These are phyloP conservation scores for Colletotrichum caudatum DNA, from an alignment of 2,329 filamentous ascomycete species.

Conservation along the genomic window DNA sequence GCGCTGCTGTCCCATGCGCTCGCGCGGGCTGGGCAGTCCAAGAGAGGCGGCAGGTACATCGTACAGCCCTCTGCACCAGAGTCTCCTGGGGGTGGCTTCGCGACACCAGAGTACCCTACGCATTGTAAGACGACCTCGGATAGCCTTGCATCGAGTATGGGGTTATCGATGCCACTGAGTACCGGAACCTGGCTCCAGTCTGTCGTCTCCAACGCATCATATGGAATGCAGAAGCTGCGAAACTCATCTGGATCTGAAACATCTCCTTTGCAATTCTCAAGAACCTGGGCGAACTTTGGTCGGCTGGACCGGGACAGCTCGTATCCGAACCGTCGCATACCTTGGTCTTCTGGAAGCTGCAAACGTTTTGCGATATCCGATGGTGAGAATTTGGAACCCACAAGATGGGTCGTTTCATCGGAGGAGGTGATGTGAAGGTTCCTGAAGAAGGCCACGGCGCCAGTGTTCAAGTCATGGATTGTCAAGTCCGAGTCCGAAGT, in stretches of 20 bases:
- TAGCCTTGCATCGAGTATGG: slow-evolving; percentile 53
- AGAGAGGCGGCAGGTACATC: slow-evolving; percentile 74
- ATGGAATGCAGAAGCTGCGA: slow-evolving; percentile 50
- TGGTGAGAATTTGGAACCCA: slow-evolving; percentile 47
- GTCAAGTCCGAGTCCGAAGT: slow-evolving; percentile 92
- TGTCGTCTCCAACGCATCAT: slow-evolving; percentile 41
- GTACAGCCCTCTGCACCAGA: slow-evolving; percentile 47
- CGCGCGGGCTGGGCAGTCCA: slow-evolving; percentile 66
- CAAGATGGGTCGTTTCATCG: slow-evolving; percentile 41
- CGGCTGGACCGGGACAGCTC: slow-evolving; percentile 50
- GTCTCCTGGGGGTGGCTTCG: slow-evolving; percentile 47
- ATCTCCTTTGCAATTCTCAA: slow-evolving; percentile 34
- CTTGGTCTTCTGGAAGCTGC: slow-evolving; percentile 50
- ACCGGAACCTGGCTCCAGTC: slow-evolving; percentile 35
- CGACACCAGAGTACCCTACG: slow-evolving; percentile 49
- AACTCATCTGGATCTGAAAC: slow-evolving; percentile 45
- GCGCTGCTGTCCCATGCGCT: slow-evolving; percentile 69
- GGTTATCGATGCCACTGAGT: slow-evolving; percentile 9
- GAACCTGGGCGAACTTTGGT: slow-evolving; percentile 41
- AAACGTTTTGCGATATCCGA: slow-evolving; percentile 57
- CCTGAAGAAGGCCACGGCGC: slow-evolving; percentile 75
- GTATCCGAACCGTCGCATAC: slow-evolving; percentile 53
- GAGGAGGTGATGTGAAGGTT: slow-evolving; percentile 63
- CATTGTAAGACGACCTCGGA: slow-evolving; percentile 54
- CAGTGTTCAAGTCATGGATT: slow-evolving; percentile 76